These are phyloP conservation scores for Plasmodiophora brassicae DNA, from an alignment of 208 protist genomes.

Conservation along the genomic window DNA sequence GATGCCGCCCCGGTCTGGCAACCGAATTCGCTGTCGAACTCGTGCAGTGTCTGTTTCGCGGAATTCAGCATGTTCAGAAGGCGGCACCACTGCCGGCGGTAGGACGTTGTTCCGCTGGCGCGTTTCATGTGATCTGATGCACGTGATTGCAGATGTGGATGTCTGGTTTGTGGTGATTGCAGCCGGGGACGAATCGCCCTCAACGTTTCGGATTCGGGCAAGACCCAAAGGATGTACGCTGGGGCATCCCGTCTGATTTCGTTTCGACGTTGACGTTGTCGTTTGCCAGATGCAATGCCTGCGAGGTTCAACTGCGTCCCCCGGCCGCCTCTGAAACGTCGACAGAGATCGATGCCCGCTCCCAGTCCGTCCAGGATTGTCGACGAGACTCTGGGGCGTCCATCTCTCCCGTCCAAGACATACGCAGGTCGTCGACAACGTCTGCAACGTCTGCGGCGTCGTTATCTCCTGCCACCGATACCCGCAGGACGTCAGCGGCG, in stretches of 20 bases:
- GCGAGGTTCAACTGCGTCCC: neutral
- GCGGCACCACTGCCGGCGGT: conserved; percentile 22
- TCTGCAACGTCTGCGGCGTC: neutral
- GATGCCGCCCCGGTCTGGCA: conserved; percentile 13
- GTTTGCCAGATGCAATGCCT: neutral
- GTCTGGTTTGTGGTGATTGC: neutral
- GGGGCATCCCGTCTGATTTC: neutral
- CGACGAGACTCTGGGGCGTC: too few relatives aligned
- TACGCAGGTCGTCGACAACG: too few relatives aligned
- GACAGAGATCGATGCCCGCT: neutral
- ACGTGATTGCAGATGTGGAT: neutral
- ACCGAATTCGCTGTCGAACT: neutral
- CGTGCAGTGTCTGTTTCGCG: neutral
- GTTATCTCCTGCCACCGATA: neutral
- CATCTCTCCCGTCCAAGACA: too few relatives aligned
- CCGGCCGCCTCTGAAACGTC: neutral
- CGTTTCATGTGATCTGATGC: neutral
- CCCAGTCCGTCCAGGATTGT: too few relatives aligned
- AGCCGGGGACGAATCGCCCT: neutral
- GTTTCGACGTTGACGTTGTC: neutral
- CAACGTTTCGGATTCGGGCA: neutral
- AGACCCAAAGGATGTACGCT: neutral
- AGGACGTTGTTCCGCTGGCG: neutral
- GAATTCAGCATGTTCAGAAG: neutral
- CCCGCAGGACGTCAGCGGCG: neutral